Evolutionary conservation across 192 early-diverging fungal species (phyloP).

Genomic region (Backusella luteola): DNA sequence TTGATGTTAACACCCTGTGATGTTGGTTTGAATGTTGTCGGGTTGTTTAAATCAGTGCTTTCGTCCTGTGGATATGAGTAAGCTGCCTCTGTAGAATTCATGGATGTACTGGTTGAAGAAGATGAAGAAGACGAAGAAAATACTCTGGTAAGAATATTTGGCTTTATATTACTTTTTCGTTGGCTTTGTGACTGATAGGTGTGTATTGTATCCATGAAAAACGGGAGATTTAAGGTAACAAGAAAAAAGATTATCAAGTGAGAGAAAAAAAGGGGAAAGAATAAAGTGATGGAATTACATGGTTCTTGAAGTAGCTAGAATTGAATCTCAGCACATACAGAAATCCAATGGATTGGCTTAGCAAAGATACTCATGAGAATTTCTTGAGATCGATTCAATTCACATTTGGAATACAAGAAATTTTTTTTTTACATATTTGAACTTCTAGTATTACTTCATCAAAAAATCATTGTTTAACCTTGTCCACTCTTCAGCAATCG

Average conservation of each 20-base stretch:
- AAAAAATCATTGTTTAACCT: not conserved
- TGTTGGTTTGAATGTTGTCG: not conserved
- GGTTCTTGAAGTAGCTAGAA: conserved; percentile 1
- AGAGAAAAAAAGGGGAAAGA: not conserved
- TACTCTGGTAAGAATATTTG: not conserved
- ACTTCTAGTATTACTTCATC: not conserved
- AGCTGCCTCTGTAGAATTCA: not conserved
- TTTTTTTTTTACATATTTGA: not conserved
- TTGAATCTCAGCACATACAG: not conserved
- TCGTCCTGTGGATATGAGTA: not conserved
- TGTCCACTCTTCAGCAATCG: not conserved
- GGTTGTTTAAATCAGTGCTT: not conserved
- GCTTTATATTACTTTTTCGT: not conserved
- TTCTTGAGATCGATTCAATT: not conserved
- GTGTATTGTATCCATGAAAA: not conserved
- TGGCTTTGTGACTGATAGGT: not conserved
- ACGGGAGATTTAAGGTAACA: conserved; percentile 1
- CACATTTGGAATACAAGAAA: not conserved
- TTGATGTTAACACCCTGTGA: not conserved
- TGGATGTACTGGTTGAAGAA: not conserved
- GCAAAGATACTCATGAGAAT: not conserved
- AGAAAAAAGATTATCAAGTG: not conserved
- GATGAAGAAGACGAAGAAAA: not conserved
- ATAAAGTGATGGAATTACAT: not conserved
- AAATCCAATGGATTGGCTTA: not conserved